Evolutionary conservation across 305 asterid species (phyloP), one percentile per base, ranked within the genome.

Genomic region (Fraxinus dipetala): DNA sequence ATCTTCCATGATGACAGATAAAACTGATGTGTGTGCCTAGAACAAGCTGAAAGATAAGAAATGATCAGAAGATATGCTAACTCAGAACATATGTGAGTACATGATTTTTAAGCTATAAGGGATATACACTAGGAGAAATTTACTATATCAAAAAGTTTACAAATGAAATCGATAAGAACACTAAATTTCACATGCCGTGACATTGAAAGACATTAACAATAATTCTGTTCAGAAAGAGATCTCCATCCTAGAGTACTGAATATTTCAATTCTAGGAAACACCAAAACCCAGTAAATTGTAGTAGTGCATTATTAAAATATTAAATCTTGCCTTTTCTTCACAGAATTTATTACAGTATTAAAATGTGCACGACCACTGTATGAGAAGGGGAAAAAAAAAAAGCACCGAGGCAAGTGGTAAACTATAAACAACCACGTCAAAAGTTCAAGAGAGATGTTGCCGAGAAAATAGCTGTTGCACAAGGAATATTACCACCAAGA

Each of bases 1-100:
- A 72, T 93, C 95, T 26, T 87, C 93, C 92, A 89, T 90, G 72
- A 51, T 67, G 36, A 56, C 56, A 20, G 26, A 75, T 74, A 79
- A 67, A 69, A 61, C 85, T 18, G 20, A 63, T 45, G 77, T 43
- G 79, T 78, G 83, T 74, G 77, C 63, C 56, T 31, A 5, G 63
- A 78, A 76, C 83, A 70, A 70, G 24, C 76, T 70, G 76, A 70
- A 16, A 70, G 43, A 32, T 4, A 14, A 31, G 10, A 70, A 70
- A 31, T 1, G 7, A 70, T 70, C 24, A 70, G 43, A 70, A 16
- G 13, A 14, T 70, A 14, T 13, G 76, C 24, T 4, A 70, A 70
- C 76, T 70, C 40, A 31, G 24, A 31, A 31, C 43, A 70, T 14
- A 70, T 70, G 75, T 6, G 43, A 31, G 26, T 14, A 32, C 22